phyloP scores from a whole-genome alignment of 176 grass and related monocot species.

The Cenchrus fungigraminus region DNA sequence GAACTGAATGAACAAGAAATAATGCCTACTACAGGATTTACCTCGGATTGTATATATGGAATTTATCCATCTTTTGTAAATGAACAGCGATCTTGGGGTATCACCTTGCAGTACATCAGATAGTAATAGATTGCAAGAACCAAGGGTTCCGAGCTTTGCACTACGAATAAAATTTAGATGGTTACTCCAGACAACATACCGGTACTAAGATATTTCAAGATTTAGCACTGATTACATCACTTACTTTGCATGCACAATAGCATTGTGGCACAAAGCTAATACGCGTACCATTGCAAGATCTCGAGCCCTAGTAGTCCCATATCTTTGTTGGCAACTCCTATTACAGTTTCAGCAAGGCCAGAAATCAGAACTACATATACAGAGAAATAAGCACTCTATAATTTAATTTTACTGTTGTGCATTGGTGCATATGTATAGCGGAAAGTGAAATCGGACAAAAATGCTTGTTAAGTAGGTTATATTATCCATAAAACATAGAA shows the following conservation, averaged over 20 bases:
- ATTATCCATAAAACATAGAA: constrained; percentile 10
- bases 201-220: constrained; percentile 17
- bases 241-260: constrained; percentile 85
- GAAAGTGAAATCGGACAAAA: background rate
- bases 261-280: constrained; percentile 82
- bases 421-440: constrained; percentile 15
- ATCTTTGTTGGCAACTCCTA: constrained; percentile 83
- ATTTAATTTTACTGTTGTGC: constrained; percentile 10
- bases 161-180: constrained; percentile 49
- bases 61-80: constrained; percentile 89
- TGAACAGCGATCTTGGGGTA: constrained; percentile 70
- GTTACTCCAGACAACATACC: constrained; percentile 32
- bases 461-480: background rate
- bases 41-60: constrained; percentile 87
- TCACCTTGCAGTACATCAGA: constrained; percentile 88
- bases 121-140: constrained; percentile 71
- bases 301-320: constrained; percentile 77
- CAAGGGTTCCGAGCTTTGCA: constrained; percentile 52
- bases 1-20: background rate
- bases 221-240: constrained; percentile 30
- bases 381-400: constrained; percentile 5
- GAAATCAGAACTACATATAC: constrained; percentile 24
- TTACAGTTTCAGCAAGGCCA: constrained; percentile 39
- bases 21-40: constrained; percentile 22
- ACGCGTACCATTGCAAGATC: constrained; percentile 75